phyloP scores from a whole-genome alignment of 2,329 filamentous ascomycete species.

The Xylaria sp. region DNA sequence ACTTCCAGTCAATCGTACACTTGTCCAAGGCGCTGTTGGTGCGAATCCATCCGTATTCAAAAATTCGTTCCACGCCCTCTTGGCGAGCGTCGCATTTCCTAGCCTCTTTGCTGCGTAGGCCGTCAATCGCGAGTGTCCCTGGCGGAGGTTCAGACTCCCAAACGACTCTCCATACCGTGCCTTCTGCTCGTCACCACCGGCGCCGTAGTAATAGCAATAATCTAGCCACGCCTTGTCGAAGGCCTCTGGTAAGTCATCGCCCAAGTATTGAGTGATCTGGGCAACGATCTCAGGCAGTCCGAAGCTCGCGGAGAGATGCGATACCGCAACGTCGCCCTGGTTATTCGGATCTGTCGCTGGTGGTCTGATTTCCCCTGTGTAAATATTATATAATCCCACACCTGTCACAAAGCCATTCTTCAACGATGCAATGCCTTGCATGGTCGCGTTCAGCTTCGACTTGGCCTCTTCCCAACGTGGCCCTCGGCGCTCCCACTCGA shows the following conservation, averaged over 20 bases:
- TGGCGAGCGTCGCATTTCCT: conserved; percentile 58
- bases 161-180: conserved; percentile 63
- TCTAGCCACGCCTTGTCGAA: conserved; percentile 67
- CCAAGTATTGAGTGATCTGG: conserved; percentile 62
- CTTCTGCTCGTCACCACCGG: conserved; percentile 59
- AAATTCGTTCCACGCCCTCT: conserved; percentile 65
- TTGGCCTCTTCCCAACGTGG: conserved; percentile 62
- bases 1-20: conserved; percentile 54
- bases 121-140: conserved; percentile 68
- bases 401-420: conserved; percentile 70
- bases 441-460: conserved; percentile 59
- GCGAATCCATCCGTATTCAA: conserved; percentile 59
- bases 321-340: conserved; percentile 60
- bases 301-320: conserved; percentile 67
- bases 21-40: conserved; percentile 51
- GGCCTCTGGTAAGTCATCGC: conserved; percentile 55
- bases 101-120: conserved; percentile 61
- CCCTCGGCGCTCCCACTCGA: conserved; percentile 68
- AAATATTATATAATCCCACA: conserved; percentile 60
- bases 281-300: conserved; percentile 67
- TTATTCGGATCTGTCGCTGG: conserved; percentile 64
- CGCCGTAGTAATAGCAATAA: conserved; percentile 68
- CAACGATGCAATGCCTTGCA: conserved; percentile 62
- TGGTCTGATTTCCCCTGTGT: conserved; percentile 60
- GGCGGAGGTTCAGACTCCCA: conserved; percentile 58